Evolutionary conservation across 75 land plant genomes (phyloP), one percentile per base, ranked within the genome.

Genomic region (Sequoia sempervirens): DNA sequence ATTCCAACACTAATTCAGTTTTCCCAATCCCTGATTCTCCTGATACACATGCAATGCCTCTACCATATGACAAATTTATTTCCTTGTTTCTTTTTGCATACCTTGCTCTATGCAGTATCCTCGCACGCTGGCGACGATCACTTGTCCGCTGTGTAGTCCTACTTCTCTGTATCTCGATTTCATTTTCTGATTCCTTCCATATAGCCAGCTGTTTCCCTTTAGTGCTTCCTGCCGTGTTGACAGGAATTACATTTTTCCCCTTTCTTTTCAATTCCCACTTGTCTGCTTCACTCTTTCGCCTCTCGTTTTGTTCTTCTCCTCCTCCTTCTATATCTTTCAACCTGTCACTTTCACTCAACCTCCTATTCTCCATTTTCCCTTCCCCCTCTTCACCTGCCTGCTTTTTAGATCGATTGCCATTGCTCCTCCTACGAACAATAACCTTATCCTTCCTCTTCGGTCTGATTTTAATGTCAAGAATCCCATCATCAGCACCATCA

Each of bases 1-100:
- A 97, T 64, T 97, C 99, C 38, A 95, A 84, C 8, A 88, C 91
- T 45, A 97, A 88, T 84, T 97, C 99, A 1, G 99, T 95, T 85
- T 97, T 97, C 5, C 99, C 99, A 58, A 97, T 94, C 14, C 99
- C 99, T 5, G 99, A 89, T 2, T 91, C 94, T 2, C 99, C 99
- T 20, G 92, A 84, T 7, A 93, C 86, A 83, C 97, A 95, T 54
- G 94, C 93, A 81, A 95, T 85, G 1, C 94, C 92, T 68, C 92
- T 90, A 4, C 93, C 95, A 85, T 93, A 90, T 53, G 87, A 18
- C 45, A 87, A 81, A 75, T 87, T 89, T 11, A 70, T 41, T 20
- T 88, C 86, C 72, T 85, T 83, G 9, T 82, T 83, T 84, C 87
- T 82, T 87, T 80, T 85, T 69, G 80, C 83, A 83, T 79, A 50